A percentile compares a stretch with the other conserved stretches of the same genome.
Conservation (phyloP, 345 rosid genomes). For the Populus euphratica region DNA sequence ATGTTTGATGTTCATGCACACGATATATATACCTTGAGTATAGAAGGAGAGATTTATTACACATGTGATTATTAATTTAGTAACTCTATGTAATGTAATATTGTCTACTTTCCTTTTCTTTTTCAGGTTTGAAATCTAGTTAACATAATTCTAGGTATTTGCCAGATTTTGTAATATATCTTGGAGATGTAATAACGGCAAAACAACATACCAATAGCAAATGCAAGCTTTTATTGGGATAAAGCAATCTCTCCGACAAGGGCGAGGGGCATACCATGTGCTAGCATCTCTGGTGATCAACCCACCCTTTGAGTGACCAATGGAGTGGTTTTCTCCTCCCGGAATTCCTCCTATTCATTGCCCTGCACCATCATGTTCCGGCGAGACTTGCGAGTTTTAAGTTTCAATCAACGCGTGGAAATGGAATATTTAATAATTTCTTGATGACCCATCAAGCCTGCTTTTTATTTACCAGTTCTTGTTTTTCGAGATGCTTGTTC, state of each 20-base stretch:
- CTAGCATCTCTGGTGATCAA: slow-evolving; percentile 86
- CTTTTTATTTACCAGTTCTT: too few relatives aligned
- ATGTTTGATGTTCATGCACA: too few relatives aligned
- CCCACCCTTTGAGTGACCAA: slow-evolving; percentile 71
- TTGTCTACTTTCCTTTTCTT: background rate
- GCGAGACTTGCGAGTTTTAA: slow-evolving; percentile 10
- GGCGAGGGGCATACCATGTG: slow-evolving; percentile 65
- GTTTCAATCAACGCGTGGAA: background rate
- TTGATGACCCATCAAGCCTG: background rate
- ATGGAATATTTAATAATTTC: background rate
- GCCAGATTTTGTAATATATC: slow-evolving; percentile 77
- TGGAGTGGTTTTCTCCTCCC: slow-evolving; percentile 71
- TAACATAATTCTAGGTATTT: background rate
- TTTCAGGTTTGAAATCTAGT: background rate
- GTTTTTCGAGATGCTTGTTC: background rate
- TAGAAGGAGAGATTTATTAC: too few relatives aligned
- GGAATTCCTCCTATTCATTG: slow-evolving; percentile 67
- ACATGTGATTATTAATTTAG: background rate
- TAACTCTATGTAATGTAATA: background rate
- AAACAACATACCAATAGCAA: slow-evolving; percentile 61
- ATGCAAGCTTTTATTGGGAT: slow-evolving; percentile 81
- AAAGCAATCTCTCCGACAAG: slow-evolving; percentile 71
- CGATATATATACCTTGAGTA: too few relatives aligned
- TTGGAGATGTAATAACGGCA: slow-evolving; percentile 87
- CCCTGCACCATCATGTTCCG: slow-evolving; percentile 34